Base-by-base conservation (phyloP, 2,329 filamentous ascomycete species). In the Trichophyton schoenleinii region DNA sequence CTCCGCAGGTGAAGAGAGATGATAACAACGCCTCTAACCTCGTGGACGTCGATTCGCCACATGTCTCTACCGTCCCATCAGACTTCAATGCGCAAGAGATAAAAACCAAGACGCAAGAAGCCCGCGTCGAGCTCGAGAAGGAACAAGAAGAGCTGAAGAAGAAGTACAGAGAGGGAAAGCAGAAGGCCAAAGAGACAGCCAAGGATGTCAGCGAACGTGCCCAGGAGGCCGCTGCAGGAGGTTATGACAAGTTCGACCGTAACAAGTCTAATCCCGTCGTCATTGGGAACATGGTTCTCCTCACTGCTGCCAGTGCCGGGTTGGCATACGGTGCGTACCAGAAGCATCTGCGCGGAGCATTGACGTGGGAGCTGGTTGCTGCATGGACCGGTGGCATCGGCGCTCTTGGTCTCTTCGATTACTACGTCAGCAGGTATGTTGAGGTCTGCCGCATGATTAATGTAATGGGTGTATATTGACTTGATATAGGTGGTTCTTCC, bases 401-500 rank as follows among this genome's bases (percentile, higher is more conserved):
- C 25, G 72, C 75, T 11, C 71, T 78, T 52, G 75, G 74, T 59
- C 70, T 73, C 2, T 74, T 72, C 34, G 78, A 80, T 67, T 80
- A 78, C 67, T 78, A 74, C 61, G 73, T 77, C 49, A 80, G 77
- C 76, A 78, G 77, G 77, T 80, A 65, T 71, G 77, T 73, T n/a
- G 11, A 36, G 34, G 3, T 31, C 15, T 4, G 61, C 67, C 13
- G 18, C 3, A 38, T 38, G 9, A 38, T 38, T 13, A 13, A 11
- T 13, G 11, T 8, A 11, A 38, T 38, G 9, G 34, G 8, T 44
- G 1, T 44, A 13, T n/a, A 42, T 42, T 25, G 44, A 42, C 11
- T 59, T 34, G n/a, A 18, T 8, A 22, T 63, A 80, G 78, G 66
- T 80, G 78, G 74, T 72, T 80, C 61, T 70, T 79, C 64, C 74